Conservation (phyloP, 2,329 filamentous ascomycete genomes). For the Trichoderma oligosporum region DNA sequence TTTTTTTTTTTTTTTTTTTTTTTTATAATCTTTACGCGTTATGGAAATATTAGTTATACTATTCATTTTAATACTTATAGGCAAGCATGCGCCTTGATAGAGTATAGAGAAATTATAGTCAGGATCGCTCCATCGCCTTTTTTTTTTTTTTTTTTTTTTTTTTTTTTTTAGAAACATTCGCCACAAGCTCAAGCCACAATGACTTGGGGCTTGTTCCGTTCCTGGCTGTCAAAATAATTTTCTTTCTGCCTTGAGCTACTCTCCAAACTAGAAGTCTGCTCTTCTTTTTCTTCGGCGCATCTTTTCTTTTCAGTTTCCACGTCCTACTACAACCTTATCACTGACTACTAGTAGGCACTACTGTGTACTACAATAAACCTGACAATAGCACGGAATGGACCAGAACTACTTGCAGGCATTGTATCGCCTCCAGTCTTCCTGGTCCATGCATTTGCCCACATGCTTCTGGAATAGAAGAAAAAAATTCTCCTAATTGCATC, state of each 20-base stretch:
- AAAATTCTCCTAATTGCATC: conserved; percentile 20
- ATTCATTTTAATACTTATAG: not conserved
- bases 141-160: too few species aligned
- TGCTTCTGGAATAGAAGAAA: conserved; percentile 13
- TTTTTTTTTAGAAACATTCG: too few species aligned
- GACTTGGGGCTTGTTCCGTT: not conserved
- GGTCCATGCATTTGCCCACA: conserved; percentile 18
- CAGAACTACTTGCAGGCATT: too few species aligned
- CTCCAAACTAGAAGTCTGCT: too few species aligned
- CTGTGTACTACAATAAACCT: too few species aligned
- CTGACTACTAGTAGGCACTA: too few species aligned
- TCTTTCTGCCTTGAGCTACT: not conserved
- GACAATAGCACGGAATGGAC: not conserved
- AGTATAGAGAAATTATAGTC: not conserved
- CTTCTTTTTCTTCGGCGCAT: too few species aligned
- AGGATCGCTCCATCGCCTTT: conserved; percentile 11
- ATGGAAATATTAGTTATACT: too few species aligned
- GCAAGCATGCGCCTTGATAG: not conserved
- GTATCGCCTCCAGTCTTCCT: not conserved
- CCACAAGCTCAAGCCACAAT: conserved; percentile 11
- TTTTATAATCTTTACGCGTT: too few species aligned
- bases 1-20: not conserved
- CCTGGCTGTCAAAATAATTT: not conserved
- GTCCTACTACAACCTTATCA: too few species aligned
- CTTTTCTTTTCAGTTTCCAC: too few species aligned